Conservation (phyloP, 1,284 basidiomycete species). For the Ustilago curta region DNA sequence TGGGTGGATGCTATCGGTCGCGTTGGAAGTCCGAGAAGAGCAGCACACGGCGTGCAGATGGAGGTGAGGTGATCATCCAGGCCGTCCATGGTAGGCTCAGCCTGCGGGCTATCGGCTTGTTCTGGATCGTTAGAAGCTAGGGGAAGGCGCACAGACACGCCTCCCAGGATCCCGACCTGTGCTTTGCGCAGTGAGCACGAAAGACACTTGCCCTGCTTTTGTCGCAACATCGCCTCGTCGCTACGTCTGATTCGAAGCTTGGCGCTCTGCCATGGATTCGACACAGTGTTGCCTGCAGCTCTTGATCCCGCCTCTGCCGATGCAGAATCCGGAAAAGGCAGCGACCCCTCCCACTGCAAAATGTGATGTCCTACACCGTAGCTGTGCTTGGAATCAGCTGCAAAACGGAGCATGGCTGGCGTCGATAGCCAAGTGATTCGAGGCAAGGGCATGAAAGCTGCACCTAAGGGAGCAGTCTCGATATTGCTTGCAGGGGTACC, state of each 20-base stretch:
- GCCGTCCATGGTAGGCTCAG: constrained; percentile 11
- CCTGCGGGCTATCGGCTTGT: neutral
- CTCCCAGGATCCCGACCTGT: constrained; percentile 44
- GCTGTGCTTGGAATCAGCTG: constrained; percentile 30
- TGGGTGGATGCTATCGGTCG: neutral
- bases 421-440: constrained; percentile 43
- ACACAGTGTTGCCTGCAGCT: neutral
- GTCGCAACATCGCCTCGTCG: constrained; percentile 33
- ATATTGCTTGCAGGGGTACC: neutral
- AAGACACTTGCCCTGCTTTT: constrained; percentile 45
- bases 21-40: constrained; percentile 34
- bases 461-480: constrained; percentile 10
- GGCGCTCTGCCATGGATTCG: constrained; percentile 16
- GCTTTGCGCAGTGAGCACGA: constrained; percentile 44
- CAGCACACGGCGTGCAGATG: constrained; percentile 39
- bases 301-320: neutral
- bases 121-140: neutral
- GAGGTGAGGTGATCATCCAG: constrained; percentile 37
- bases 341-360: constrained; percentile 23
- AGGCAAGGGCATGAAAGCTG: constrained; percentile 19
- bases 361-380: constrained; percentile 45
- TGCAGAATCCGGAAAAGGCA: neutral
- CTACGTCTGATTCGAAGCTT: constrained; percentile 22
- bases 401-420: constrained; percentile 44
- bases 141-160: constrained; percentile 28